phyloP scores from a whole-genome alignment of 805 yeast species.

The Kazachstania psychrophila region DNA sequence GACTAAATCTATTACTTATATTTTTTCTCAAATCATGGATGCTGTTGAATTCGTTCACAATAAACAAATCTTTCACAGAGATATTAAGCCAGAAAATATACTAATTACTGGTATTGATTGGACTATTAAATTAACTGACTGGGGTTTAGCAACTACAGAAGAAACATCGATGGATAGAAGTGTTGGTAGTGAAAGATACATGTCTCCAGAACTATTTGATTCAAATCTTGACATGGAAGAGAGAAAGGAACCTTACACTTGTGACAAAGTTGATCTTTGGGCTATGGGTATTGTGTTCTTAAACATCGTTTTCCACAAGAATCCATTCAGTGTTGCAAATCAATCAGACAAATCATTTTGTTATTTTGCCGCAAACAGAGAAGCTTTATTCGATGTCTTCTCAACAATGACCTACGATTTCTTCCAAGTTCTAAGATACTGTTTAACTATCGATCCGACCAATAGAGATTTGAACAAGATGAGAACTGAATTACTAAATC shows the following conservation, averaged over 20 bases:
- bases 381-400: conserved; percentile 83
- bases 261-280: conserved; percentile 83
- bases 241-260: conserved; percentile 53
- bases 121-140: conserved; percentile 57
- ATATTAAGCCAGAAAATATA: conserved; percentile 72
- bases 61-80: conserved; percentile 68
- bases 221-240: conserved; percentile 30
- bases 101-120: conserved; percentile 46
- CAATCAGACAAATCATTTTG: conserved; percentile 72
- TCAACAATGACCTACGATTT: conserved; percentile 81
- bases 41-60: conserved; percentile 72
- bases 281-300: conserved; percentile 75
- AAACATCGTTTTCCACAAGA: conserved; percentile 79
- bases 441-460: conserved; percentile 76
- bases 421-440: conserved; percentile 70
- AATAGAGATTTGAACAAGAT: conserved; percentile 62
- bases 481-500: conserved; percentile 48
- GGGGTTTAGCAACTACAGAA: conserved; percentile 58
- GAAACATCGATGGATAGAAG: conserved; percentile 62
- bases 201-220: conserved; percentile 91
- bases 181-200: conserved; percentile 82
- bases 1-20: conserved; percentile 38
- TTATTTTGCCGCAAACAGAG: conserved; percentile 80
- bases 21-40: conserved; percentile 53
- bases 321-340: conserved; percentile 77